Conservation (phyloP, 2,329 filamentous ascomycete species). For the Neophaeococcomyces aloes region DNA sequence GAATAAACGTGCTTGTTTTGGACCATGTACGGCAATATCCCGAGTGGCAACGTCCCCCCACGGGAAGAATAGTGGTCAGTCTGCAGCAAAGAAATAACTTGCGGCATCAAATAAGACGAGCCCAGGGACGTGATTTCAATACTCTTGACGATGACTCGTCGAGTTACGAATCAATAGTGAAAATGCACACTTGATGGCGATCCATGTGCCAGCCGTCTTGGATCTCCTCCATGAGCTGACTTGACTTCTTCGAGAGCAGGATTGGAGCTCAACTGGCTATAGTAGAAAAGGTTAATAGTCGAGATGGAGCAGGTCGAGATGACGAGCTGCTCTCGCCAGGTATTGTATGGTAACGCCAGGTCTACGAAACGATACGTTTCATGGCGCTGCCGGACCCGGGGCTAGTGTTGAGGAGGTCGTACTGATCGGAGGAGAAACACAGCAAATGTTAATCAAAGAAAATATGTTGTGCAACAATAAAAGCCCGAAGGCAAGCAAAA, state of each 20-base stretch:
- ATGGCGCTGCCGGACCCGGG: background rate
- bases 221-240: conserved; percentile 4
- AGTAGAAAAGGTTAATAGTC: conserved; percentile 3
- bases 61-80: conserved; percentile 1
- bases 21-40: conserved; percentile 2
- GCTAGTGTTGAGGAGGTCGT: background rate
- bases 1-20: background rate
- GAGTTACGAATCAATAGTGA: conserved; percentile 1
- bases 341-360: conserved; percentile 2
- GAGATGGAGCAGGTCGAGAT: conserved; percentile 1
- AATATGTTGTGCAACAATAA: conserved; percentile 4
- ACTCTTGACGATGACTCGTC: conserved; percentile 3
- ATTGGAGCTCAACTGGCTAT: conserved; percentile 7
- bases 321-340: background rate
- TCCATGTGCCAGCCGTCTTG: background rate
- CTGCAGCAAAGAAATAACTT: conserved; percentile 2
- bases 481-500: background rate
- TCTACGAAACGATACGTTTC: background rate
- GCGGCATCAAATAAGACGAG: conserved; percentile 6
- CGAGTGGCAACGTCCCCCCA: conserved; percentile 1
- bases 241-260: background rate
- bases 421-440: conserved; percentile 2
- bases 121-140: background rate
- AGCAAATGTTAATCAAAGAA: background rate
- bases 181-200: background rate